Base-by-base conservation (phyloP, 2,329 filamentous ascomycete genomes). In the Fusarium anguioides region DNA sequence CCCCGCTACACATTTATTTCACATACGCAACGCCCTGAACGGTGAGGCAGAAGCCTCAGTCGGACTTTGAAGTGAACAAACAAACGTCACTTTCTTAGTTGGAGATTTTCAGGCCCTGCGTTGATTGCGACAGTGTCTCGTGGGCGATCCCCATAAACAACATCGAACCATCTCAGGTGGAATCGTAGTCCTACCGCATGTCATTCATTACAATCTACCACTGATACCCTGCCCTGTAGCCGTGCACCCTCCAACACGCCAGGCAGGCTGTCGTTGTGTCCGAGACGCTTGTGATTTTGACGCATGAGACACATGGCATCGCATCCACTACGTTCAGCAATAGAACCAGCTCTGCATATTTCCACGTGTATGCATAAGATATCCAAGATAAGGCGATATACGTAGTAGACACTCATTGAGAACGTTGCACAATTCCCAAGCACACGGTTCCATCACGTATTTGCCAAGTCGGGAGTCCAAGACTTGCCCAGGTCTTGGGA, bases 151-250 rank as follows among this genome's bases (percentile, higher is more conserved):
- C 60, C 37, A 50, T 46, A 18, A 44, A 24, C 42, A 46, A 17
- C n/a, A 60, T 68, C 58, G 66, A 64, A 72, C 56, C 67, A 70
- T 66, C 36, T 36, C 41, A 64, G 59, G 53, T 54, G 56, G 60
- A 35, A 46, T 50, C 36, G 58, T 71, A 66, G 55, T 33, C 44
- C 60, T 68, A 56, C 46, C 40, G 47, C 49, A 55, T 71, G 44
- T 41, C 48, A 17, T 31, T 42, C 42, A 59, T 41, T 53, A 51
- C 57, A 31, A 27, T 60, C 59, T 60, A 36, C 11, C 29, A 45
- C 46, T 60, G n/a, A 36, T 37, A 35, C 58, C 29, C 15, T 55
- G 44, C 23, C 33, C 52, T 37, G 36, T 15, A 59, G 15, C 63
- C 63, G 47, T 67, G 63, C 48, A 21, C 37, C 47, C 37, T 41